These are phyloP conservation scores for Euclidium syriacum DNA, from an alignment of 345 rosid species.

Conservation along the genomic window DNA sequence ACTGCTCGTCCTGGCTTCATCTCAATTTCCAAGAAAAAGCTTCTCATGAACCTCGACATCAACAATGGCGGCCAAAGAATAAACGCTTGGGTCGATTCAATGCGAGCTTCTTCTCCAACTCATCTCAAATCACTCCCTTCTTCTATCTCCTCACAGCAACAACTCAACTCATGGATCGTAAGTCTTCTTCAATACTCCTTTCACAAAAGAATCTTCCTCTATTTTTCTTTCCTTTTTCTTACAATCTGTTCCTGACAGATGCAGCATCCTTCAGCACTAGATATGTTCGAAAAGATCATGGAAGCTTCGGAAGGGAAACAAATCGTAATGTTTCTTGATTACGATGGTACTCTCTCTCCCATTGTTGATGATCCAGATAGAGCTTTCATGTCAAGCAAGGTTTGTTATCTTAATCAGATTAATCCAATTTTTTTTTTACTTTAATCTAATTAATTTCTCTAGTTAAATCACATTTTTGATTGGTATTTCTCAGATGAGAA, in stretches of 20 bases:
- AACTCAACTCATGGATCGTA: constrained; percentile 58
- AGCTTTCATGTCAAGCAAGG: constrained; percentile 94
- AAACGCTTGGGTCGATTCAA: constrained; percentile 79
- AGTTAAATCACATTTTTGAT: not conserved
- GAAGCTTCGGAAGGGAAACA: constrained; percentile 72
- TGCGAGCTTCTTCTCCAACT: constrained; percentile 93
- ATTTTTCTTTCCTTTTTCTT: not conserved
- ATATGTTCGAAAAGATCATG: constrained; percentile 58
- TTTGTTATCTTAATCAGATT: constrained; percentile 17
- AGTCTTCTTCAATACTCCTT: constrained; percentile 16
- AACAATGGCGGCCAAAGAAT: constrained; percentile 52
- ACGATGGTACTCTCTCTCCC: constrained; percentile 96
- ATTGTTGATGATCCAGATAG: constrained; percentile 86
- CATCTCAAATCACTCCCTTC: constrained; percentile 47
- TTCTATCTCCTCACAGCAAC: constrained; percentile 35
- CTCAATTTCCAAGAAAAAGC: constrained; percentile 40
- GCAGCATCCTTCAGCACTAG: constrained; percentile 80
- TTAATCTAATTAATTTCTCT: not conserved
- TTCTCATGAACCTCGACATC: constrained; percentile 55
- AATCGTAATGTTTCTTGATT: constrained; percentile 88
- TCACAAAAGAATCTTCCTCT: not conserved
- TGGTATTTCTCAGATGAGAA: constrained; percentile 61
- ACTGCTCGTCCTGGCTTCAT: constrained; percentile 50
- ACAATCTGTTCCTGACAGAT: constrained; percentile 39
- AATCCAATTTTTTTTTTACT: not conserved